Evolutionary conservation across 106 monocot species (phyloP).

Genomic region (Amphibolis antarctica): DNA sequence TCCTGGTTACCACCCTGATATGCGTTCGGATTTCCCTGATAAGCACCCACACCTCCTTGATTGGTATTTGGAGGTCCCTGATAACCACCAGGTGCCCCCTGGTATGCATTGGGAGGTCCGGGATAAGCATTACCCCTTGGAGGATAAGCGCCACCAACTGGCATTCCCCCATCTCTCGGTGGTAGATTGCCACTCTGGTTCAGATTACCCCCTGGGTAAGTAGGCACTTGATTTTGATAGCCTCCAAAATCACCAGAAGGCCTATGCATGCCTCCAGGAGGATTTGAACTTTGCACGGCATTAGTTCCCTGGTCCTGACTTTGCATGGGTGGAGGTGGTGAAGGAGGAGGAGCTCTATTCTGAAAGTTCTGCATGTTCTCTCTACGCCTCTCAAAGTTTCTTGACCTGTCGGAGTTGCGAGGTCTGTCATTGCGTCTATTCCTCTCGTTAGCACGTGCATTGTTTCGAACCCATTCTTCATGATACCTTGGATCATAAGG

Average conservation of each 20-base stretch:
- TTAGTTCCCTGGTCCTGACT: constrained; percentile 13
- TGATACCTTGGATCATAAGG: constrained; percentile 89
- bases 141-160: background rate
- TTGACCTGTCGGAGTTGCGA: constrained; percentile 73
- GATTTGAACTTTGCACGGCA: constrained; percentile 9
- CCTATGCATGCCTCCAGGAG: constrained; percentile 11
- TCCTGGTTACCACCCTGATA: background rate
- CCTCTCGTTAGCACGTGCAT: constrained; percentile 68
- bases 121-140: constrained; percentile 13
- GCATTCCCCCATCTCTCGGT: too few relatives aligned
- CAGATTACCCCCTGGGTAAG: constrained; percentile 11
- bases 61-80: background rate
- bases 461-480: constrained; percentile 72
- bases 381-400: constrained; percentile 76
- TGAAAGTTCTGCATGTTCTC: constrained; percentile 71
- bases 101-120: constrained; percentile 1
- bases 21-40: constrained; percentile 1
- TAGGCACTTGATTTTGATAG: constrained; percentile 26
- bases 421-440: constrained; percentile 81
- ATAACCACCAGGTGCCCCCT: background rate
- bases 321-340: constrained; percentile 14
- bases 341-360: constrained; percentile 12
- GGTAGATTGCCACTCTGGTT: constrained; percentile 12
- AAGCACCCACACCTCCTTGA: background rate
- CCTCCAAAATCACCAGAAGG: constrained; percentile 3